Conservation (phyloP, 2,329 filamentous ascomycete genomes). For the Rutstroemia sp. region DNA sequence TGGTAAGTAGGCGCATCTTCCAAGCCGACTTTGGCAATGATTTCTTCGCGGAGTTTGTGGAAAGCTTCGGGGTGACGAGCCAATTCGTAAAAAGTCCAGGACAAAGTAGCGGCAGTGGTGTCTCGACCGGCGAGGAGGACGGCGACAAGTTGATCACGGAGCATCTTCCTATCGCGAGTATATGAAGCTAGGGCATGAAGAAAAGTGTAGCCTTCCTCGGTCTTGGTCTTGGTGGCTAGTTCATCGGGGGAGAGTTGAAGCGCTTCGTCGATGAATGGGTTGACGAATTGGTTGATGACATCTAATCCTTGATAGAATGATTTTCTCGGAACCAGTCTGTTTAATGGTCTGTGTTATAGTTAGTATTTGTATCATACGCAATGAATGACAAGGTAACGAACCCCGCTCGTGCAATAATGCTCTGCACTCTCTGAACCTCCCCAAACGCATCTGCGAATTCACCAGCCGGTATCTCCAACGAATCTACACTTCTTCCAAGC, state of each 20-base stretch:
- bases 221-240: slow-evolving; percentile 64
- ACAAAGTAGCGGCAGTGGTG: slow-evolving; percentile 76
- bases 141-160: slow-evolving; percentile 79
- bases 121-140: slow-evolving; percentile 81
- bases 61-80: slow-evolving; percentile 61
- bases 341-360: slow-evolving; percentile 43
- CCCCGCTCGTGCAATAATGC: slow-evolving; percentile 56
- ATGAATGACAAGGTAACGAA: slow-evolving; percentile 27
- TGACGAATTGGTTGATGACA: slow-evolving; percentile 68
- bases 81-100: slow-evolving; percentile 78
- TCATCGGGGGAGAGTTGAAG: slow-evolving; percentile 63
- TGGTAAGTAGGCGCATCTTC: slow-evolving; percentile 61
- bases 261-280: slow-evolving; percentile 68
- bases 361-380: background rate
- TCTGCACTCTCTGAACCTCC: slow-evolving; percentile 69
- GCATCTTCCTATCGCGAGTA: slow-evolving; percentile 62
- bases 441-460: slow-evolving; percentile 77
- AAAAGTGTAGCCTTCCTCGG: slow-evolving; percentile 71
- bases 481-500: slow-evolving; percentile 66
- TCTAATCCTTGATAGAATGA: slow-evolving; percentile 58
- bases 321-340: slow-evolving; percentile 52
- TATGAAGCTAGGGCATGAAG: slow-evolving; percentile 76
- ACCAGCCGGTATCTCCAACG: slow-evolving; percentile 45
- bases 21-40: slow-evolving; percentile 58
- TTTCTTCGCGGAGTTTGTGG: slow-evolving; percentile 64